A percentile compares a stretch with the other conserved stretches of the same genome.
Evolutionary conservation across 2,329 filamentous ascomycete genomes (phyloP).

Genomic region (Sporothrix phasma): DNA sequence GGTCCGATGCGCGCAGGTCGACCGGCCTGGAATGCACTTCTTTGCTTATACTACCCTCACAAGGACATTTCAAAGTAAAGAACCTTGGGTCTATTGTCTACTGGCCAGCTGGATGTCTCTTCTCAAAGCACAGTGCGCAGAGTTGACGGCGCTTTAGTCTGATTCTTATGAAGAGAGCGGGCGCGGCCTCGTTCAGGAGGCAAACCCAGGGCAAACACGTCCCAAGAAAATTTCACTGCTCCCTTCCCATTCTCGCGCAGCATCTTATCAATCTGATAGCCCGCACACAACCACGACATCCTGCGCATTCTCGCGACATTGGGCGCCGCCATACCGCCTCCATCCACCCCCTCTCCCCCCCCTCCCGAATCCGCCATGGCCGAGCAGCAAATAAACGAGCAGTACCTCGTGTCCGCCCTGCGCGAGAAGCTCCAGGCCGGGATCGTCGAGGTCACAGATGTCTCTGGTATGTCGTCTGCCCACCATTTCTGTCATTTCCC

Average conservation of each 20-base stretch:
- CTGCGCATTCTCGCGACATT: not conserved
- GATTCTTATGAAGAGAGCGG: not conserved
- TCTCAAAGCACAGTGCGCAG: not conserved
- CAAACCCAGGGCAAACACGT: not conserved
- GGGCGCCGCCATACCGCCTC: not conserved
- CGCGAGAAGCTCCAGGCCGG: slow-evolving; percentile 59
- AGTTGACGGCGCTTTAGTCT: not conserved
- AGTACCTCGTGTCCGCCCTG: slow-evolving; percentile 58
- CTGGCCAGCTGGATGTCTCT: too few species aligned
- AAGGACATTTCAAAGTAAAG: too few species aligned
- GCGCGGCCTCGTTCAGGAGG: not conserved
- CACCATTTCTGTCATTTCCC: too few species aligned
- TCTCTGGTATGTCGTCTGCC: slow-evolving; percentile 59
- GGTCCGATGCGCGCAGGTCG: not conserved
- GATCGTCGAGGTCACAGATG: slow-evolving; percentile 81
- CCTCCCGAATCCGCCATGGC: slow-evolving; percentile 32
- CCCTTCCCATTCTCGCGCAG: not conserved
- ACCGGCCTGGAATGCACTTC: too few species aligned
- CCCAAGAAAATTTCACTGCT: not conserved
- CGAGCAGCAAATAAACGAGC: slow-evolving; percentile 57
- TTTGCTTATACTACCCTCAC: too few species aligned
- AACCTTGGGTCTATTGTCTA: too few species aligned
- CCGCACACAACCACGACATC: not conserved
- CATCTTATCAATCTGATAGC: slow-evolving; percentile 20
- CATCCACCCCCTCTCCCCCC: not conserved